Percentiles rank a stretch among this genome's conserved stretches.
These are phyloP conservation scores for Barbatosphaeria neglecta DNA, from an alignment of 495 filamentous ascomycete genomes.

Conservation along the genomic window DNA sequence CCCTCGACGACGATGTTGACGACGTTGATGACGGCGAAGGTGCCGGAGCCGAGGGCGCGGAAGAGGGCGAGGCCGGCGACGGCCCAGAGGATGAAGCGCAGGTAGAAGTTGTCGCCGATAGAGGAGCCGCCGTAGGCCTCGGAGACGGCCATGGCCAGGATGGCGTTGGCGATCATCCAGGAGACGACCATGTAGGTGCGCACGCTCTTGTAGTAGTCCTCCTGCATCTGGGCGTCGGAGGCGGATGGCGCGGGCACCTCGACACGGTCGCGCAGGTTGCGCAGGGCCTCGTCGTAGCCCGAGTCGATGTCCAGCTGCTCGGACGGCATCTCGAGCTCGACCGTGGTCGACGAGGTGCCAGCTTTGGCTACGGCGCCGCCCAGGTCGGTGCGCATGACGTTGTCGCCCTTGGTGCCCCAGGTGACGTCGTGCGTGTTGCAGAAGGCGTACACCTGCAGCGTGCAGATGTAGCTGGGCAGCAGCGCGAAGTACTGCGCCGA, in stretches of 20 bases:
- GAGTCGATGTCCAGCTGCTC: slow-evolving; percentile 98
- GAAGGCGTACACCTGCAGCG: slow-evolving; percentile 94
- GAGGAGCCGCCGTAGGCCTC: slow-evolving; percentile 64
- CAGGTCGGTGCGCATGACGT: slow-evolving; percentile 81
- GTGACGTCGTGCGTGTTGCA: slow-evolving; percentile 99
- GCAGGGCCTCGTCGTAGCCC: slow-evolving; percentile 92
- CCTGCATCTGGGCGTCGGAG: slow-evolving; percentile 74
- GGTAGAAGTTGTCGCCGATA: slow-evolving; percentile 76
- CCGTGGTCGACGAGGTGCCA: slow-evolving; percentile 37
- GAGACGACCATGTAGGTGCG: slow-evolving; percentile 97
- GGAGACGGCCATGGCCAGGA: slow-evolving; percentile 87
- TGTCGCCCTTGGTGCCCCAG: slow-evolving; percentile 99
- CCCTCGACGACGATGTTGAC: slow-evolving; percentile 81
- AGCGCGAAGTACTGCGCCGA: slow-evolving; percentile 89
- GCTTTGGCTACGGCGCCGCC: slow-evolving; percentile 69
- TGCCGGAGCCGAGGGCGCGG: slow-evolving; percentile 65
- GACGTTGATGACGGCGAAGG: slow-evolving; percentile 71
- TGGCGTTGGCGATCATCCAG: slow-evolving; percentile 88
- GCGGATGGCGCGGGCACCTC: slow-evolving; percentile 54
- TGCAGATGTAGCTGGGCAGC: slow-evolving; percentile 90
- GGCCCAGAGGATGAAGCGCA: slow-evolving; percentile 85
- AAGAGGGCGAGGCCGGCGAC: slow-evolving; percentile 81
- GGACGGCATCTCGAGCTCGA: slow-evolving; percentile 89
- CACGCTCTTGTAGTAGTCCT: slow-evolving; percentile 97
- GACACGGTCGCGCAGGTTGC: slow-evolving; percentile 87